These are phyloP conservation scores for Talaromyces pinophilus DNA, from an alignment of 2,329 filamentous ascomycete species.

Conservation along the genomic window DNA sequence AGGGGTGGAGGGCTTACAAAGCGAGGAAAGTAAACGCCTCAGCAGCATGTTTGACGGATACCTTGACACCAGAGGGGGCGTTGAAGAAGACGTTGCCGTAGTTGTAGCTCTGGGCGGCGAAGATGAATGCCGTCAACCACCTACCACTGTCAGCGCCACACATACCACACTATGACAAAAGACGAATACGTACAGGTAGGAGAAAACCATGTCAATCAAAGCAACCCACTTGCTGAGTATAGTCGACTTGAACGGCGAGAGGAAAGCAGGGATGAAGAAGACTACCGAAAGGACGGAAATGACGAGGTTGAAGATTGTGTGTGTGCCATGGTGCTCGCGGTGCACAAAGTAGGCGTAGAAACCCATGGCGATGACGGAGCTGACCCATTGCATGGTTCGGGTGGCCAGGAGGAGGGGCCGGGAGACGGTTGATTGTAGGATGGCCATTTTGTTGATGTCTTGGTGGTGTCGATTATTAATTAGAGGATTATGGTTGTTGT, in stretches of 20 bases:
- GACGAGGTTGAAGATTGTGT: slow-evolving; percentile 43
- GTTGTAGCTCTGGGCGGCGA: slow-evolving; percentile 50
- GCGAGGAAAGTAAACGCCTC: slow-evolving; percentile 50
- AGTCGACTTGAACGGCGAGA: slow-evolving; percentile 43
- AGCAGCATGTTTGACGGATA: slow-evolving; percentile 43
- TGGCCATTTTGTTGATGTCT: neutral
- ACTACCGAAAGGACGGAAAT: slow-evolving; percentile 44
- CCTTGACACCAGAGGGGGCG: slow-evolving; percentile 37
- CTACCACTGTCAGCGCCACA: slow-evolving; percentile 27
- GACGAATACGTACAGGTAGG: slow-evolving; percentile 42
- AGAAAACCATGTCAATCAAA: slow-evolving; percentile 48
- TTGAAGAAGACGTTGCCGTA: slow-evolving; percentile 33
- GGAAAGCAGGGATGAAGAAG: slow-evolving; percentile 47
- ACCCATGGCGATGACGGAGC: slow-evolving; percentile 46
- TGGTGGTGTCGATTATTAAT: neutral
- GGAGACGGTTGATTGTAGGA: neutral
- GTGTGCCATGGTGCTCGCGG: slow-evolving; percentile 34
- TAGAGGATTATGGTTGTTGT: neutral
- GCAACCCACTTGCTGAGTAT: slow-evolving; percentile 42
- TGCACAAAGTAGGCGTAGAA: slow-evolving; percentile 45
- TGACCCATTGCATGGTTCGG: slow-evolving; percentile 40
- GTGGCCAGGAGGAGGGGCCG: slow-evolving; percentile 36
- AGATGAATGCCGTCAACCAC: slow-evolving; percentile 53
- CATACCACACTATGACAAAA: slow-evolving; percentile 15
- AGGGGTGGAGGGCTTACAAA: slow-evolving; percentile 39